Conservation (phyloP, 768 basidiomycete species). For the Naganishia vaughanmartiniae region DNA sequence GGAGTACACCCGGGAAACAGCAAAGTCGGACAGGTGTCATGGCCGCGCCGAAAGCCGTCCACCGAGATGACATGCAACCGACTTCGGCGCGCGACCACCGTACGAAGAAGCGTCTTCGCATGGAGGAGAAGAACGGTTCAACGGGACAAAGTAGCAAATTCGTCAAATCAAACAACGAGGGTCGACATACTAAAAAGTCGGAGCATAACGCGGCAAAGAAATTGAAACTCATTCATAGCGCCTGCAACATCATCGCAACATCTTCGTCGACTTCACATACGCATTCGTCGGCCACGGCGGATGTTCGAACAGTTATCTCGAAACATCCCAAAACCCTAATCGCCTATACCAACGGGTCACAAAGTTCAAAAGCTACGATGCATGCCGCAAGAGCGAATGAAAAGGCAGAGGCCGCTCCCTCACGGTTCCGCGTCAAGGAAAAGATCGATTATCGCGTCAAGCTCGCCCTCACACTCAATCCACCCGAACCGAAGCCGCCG, state of each 20-base stretch:
- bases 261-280: not conserved
- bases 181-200: not conserved
- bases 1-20: not conserved
- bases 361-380: not conserved
- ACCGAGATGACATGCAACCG: not conserved
- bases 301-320: not conserved
- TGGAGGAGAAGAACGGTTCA: not conserved
- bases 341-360: not conserved
- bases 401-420: not conserved
- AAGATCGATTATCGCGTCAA: conserved; percentile 10
- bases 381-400: not conserved
- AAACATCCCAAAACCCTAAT: not conserved
- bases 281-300: not conserved
- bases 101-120: not conserved
- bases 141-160: not conserved
- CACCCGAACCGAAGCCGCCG: not conserved
- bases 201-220: not conserved
- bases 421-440: conserved; percentile 5
- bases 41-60: not conserved
- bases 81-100: not conserved
- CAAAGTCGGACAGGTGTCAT: not conserved
- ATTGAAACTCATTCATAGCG: not conserved
- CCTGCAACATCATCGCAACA: not conserved
- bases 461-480: not conserved
- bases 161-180: not conserved